A percentile compares a stretch with the other conserved stretches of the same genome.
phyloP scores from a whole-genome alignment of 2,329 filamentous ascomycete species.

The Alternaria novae-zelandiae region DNA sequence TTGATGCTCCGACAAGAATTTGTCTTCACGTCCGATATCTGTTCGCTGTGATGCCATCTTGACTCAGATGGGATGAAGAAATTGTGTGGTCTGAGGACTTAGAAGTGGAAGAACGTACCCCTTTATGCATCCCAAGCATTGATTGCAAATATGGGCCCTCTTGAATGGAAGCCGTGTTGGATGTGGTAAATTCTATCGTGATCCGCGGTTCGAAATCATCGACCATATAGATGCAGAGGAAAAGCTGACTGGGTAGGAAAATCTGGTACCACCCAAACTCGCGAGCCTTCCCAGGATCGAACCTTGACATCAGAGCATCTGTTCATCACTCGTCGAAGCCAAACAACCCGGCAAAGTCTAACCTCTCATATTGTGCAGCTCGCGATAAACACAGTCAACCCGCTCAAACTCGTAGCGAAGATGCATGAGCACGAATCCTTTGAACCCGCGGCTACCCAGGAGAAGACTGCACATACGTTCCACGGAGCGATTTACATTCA shows the following conservation, averaged over 20 bases:
- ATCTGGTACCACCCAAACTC: neutral
- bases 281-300: neutral
- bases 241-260: neutral
- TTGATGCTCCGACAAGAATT: neutral
- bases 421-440: neutral
- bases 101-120: neutral
- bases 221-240: neutral
- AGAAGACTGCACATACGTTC: neutral
- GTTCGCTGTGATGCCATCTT: neutral
- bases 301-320: neutral
- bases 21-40: neutral
- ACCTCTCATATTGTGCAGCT: neutral
- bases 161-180: neutral
- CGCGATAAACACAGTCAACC: neutral
- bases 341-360: neutral
- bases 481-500: neutral
- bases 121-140: no score
- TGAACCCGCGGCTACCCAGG: neutral
- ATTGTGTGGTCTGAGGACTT: neutral
- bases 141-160: neutral
- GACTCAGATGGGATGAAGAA: neutral
- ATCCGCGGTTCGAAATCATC: neutral
- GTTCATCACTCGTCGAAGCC: neutral
- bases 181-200: neutral
- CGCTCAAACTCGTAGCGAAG: no score